Evolutionary conservation across 768 basidiomycete species (phyloP), one percentile per base, ranked within the genome.

Genomic region (Podaxis carcinomalis): DNA sequence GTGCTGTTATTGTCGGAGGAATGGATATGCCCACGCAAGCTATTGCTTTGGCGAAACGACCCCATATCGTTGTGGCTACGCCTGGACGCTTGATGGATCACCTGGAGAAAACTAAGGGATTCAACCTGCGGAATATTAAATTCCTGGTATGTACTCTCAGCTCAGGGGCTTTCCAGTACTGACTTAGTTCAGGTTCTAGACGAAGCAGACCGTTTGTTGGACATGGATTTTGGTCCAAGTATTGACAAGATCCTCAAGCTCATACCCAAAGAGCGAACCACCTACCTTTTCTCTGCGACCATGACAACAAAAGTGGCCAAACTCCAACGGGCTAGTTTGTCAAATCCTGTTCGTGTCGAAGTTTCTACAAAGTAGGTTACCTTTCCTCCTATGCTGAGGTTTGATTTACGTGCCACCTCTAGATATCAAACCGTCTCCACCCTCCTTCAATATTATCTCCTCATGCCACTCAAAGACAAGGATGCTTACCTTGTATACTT

Each of bases 251-350:
- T 99, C 68, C 82, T 99, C 37, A 96, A 95, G 75, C 85, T 93
- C 40, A 89, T 99, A 64, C 97, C 96, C 21, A 92, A 87, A 68
- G 95, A 98, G 67, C 85, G 97, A 10, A 92, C 89, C 32, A 99
- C 97, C 2, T 98, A 94, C 70, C 83, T 99, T 1, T 99, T 95
- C 77, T 98, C 96, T 11, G 97, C 96, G 5, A 98, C 96, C 21
- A 98, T 99, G 96, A 96, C 97, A 10, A 94, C 93, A 13, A 98
- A 98, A 75, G 94, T 99, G 3, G 93, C 92, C 10, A 98, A 98
- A 74, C 80, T 99, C 10, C 96, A 98, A 72, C 78, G 96, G 56
- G 95, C 97, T 35, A 95, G 93, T 78, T 78, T 98, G 69, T 83
- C 85, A 35, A 95, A 96, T 69, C 97, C 97, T n/a, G 86, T 95